A percentile compares a stretch with the other conserved stretches of the same genome.
Evolutionary conservation across 2,329 filamentous ascomycete species (phyloP).

Genomic region (Didymella lethalis): DNA sequence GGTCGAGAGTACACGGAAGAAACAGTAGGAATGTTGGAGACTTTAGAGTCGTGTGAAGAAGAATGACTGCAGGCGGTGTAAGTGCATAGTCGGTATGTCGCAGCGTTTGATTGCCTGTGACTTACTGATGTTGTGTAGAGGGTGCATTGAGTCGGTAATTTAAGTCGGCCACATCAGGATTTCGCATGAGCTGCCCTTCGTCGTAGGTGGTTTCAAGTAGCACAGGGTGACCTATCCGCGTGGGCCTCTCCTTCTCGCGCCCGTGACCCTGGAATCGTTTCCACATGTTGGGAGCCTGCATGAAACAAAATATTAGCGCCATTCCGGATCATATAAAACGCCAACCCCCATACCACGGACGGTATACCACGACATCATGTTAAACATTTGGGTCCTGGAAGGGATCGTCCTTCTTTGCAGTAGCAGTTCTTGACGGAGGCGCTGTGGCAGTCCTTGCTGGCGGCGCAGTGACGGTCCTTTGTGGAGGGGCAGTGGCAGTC

Average conservation of each 20-base stretch:
- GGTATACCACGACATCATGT: conserved; percentile 5
- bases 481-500: background rate
- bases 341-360: conserved; percentile 15
- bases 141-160: conserved; percentile 39
- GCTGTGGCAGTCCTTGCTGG: conserved; percentile 1
- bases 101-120: conserved; percentile 9
- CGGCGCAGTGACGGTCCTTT: conserved; percentile 1
- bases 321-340: conserved; percentile 17
- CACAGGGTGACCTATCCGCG: conserved; percentile 55
- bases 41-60: conserved; percentile 37
- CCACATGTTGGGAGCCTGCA: conserved; percentile 56
- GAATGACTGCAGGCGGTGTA: conserved; percentile 29
- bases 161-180: conserved; percentile 41
- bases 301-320: conserved; percentile 39
- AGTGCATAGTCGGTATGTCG: background rate
- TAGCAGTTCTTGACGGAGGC: background rate
- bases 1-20: conserved; percentile 70
- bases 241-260: conserved; percentile 52
- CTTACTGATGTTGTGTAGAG: conserved; percentile 35
- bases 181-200: conserved; percentile 53
- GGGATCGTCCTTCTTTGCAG: conserved; percentile 9
- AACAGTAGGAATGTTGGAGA: conserved; percentile 41
- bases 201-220: conserved; percentile 57
- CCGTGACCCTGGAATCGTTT: conserved; percentile 59
- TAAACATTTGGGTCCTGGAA: conserved; percentile 12